Base-by-base conservation (phyloP, 225 moss, liverwort and hornwort genomes). In the Lunularia cruciata region DNA sequence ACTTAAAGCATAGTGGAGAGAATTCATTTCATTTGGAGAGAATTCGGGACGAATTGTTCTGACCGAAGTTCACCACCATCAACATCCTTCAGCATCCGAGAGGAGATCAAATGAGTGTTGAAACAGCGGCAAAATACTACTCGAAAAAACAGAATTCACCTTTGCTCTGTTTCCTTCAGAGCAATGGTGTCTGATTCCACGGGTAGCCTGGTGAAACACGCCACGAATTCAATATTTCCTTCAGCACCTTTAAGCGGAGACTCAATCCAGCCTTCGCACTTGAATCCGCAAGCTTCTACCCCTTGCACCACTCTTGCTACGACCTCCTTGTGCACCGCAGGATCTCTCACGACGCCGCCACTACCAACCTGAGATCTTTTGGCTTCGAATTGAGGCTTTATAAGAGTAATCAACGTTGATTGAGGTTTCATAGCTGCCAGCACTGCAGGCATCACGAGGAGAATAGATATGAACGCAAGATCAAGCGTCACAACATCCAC, bases 321-420 rank as follows among this genome's bases (percentile, higher is more conserved):
- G 49, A 95, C 95, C 66, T 82, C 82, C 68, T 84, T 72, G 65
- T 84, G 84, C 28, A 84, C 84, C 25, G 63, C 80, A 16, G 76
- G 73, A 72, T 84, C 80, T 72, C 73, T 71, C 0, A 84, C 77
- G 26, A 84, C 72, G 63, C 80, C 84, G 19, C 84, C 84, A 34
- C 84, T 71, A 28, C 84, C 80, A 25, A 84, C 84, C 90, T 92
- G 90, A 81, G 84, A 85, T 61, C 86, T 92, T 2, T 75, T 83
- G 19, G 96, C 90, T 77, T 96, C 96, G 69, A 96, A 96, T 52
- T 96, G 96, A 25, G 96, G 96, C 75, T 96, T 96, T 43, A 96
- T 92, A 39, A 96, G 87, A 67, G 86, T 83, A 69, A 96, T 86
- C 67, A 96, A 73, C 23, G 89, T 86, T 47, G 92, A 79, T 18